Percentiles rank a stretch among this genome's conserved stretches.
phyloP scores from a whole-genome alignment of 2,329 filamentous ascomycete species.

The Pseudocercospora fuligena region DNA sequence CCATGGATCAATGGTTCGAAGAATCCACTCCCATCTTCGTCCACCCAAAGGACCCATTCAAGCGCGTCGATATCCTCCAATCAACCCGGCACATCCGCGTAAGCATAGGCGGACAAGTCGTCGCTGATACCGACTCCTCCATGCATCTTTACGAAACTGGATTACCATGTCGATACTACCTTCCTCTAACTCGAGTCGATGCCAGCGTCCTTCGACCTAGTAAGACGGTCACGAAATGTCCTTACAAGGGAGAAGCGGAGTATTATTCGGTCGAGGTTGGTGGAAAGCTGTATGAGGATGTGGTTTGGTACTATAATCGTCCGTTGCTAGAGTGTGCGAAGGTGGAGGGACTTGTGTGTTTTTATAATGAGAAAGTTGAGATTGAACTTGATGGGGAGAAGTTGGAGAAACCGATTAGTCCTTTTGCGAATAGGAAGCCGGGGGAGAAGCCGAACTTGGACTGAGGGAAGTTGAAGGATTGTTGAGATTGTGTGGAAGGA shows the following conservation, averaged over 20 bases:
- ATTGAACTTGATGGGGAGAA: slow-evolving; percentile 56
- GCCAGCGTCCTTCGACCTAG: slow-evolving; percentile 55
- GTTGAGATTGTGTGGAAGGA: no score
- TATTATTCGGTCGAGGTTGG: slow-evolving; percentile 62
- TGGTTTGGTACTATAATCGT: slow-evolving; percentile 67
- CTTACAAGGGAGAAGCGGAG: slow-evolving; percentile 69
- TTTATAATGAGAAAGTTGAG: slow-evolving; percentile 72
- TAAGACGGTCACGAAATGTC: slow-evolving; percentile 61
- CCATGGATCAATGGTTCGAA: slow-evolving; percentile 57
- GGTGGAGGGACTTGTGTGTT: slow-evolving; percentile 61
- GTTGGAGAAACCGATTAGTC: slow-evolving; percentile 39
- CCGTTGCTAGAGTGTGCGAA: slow-evolving; percentile 62
- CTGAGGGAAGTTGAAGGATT: not conserved
- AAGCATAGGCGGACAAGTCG: slow-evolving; percentile 50
- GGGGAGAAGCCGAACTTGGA: slow-evolving; percentile 18
- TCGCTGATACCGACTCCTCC: slow-evolving; percentile 53
- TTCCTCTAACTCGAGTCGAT: slow-evolving; percentile 59
- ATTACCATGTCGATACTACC: slow-evolving; percentile 64
- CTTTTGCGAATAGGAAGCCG: slow-evolving; percentile 33
- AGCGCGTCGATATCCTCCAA: slow-evolving; percentile 65
- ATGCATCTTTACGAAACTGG: slow-evolving; percentile 66
- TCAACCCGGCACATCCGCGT: slow-evolving; percentile 61
- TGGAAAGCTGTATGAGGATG: slow-evolving; percentile 52
- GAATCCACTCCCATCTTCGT: slow-evolving; percentile 64
- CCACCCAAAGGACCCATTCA: slow-evolving; percentile 71